A percentile compares a stretch with the other conserved stretches of the same genome.
phyloP scores from a whole-genome alignment of 371 early-diverging fungal genomes.

The Neoconidiobolus thromboides region DNA sequence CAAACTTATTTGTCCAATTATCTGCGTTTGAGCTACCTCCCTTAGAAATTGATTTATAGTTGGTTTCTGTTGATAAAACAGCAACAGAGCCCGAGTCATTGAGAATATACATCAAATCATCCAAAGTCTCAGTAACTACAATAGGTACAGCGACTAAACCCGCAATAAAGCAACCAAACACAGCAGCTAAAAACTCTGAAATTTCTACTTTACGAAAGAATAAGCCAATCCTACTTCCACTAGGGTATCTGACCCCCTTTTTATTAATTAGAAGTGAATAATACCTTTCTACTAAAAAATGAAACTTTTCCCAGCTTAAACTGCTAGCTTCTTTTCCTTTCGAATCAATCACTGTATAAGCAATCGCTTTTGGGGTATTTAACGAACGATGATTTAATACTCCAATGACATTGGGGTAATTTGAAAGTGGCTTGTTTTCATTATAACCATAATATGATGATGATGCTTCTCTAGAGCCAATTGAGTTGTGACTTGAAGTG shows the following conservation, averaged over 20 bases:
- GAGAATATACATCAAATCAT: constrained; percentile 54
- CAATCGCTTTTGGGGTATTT: constrained; percentile 20
- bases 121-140: constrained; percentile 54
- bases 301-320: constrained; percentile 53
- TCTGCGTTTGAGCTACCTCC: constrained; percentile 35
- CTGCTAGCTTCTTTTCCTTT: constrained; percentile 45
- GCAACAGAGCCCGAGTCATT: constrained; percentile 36
- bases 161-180: constrained; percentile 59
- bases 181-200: constrained; percentile 51
- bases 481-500: constrained; percentile 3
- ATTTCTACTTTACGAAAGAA: constrained; percentile 63
- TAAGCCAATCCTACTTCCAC: constrained; percentile 53
- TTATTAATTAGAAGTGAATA: constrained; percentile 35
- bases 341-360: constrained; percentile 48
- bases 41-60: constrained; percentile 42
- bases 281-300: constrained; percentile 44
- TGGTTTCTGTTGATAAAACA: constrained; percentile 63
- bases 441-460: constrained; percentile 16
- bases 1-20: constrained; percentile 39
- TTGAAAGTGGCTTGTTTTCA: constrained; percentile 13
- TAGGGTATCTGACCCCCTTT: constrained; percentile 18
- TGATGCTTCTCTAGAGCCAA: constrained; percentile 18
- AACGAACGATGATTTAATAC: constrained; percentile 35
- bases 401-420: constrained; percentile 29
- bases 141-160: constrained; percentile 72